Base-by-base conservation (phyloP, 192 early-diverging fungal genomes). In the Phycomyces blakesleeanus region DNA sequence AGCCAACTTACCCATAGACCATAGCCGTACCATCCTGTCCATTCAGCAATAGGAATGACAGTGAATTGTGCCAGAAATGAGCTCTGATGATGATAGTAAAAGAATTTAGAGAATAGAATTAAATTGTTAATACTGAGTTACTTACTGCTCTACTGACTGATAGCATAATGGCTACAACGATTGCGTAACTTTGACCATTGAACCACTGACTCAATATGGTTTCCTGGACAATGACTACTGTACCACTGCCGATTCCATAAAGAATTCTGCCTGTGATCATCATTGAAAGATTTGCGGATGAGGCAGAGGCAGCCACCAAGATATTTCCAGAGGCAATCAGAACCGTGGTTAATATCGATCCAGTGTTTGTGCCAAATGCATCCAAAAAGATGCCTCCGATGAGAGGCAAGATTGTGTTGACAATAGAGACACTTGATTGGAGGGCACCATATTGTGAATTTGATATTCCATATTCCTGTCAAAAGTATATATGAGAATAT, bases 131-230 rank as follows among this genome's bases (percentile, higher is more conserved):
- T 53, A 20, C 50, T 63, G 22, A 21, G 40, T 56, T 40, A 50
- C 22, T 51, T 82, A 82, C 80, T 51, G 89, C 68, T 49, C 85
- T 85, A 18, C 87, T 85, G 11, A 81, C 85, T n/a, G 86, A 83
- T 42, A 91, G 75, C 66, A 86, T 85, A 49, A 87, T 68, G 4
- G 86, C 86, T 47, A 91, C 77, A 16, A 87, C 86, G 11, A 85
- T 74, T 5, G 86, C 86, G 21, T 89, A 74, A 0, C 85, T 79
- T 55, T 79, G 78, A 59, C 88, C 87, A n/a, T 75, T 78, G 67
- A 91, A 91, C 77, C 87, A 89, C 77, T 86, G 86, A 15, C 85
- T 82, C 25, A 89, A 76, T 5, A 91, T 91, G 5, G 87, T 91
- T 57, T 91, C 87, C 70, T 91, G 89, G 20, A 88, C 84, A 34